Base-by-base conservation (phyloP, 257 asterid species). In the Penstemon eatonii region DNA sequence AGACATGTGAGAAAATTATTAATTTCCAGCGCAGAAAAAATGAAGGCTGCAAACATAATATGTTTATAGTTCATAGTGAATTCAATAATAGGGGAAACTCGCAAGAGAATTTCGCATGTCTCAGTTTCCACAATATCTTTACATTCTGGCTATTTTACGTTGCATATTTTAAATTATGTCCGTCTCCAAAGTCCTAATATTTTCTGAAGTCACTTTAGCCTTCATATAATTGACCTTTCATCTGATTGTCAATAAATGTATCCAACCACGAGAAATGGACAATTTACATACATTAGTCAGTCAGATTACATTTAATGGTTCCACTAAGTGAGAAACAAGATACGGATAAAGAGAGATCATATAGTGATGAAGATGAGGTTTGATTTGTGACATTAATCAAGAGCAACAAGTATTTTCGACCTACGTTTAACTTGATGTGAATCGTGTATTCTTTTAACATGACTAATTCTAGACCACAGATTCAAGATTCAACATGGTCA, bases 31-130 rank as follows among this genome's bases (percentile, higher is more conserved):
- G 45, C 63, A 19, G 4, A 25, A 62, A 50, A 33, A 49, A 60
- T 56, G 71, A 38, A 33, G 66, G 66, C 33, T 25, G 33, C 2
- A 25, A 25, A 25, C 2, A 66, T 12, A 11, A 18, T 13, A 10
- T 37, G 7, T 18, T 41, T 13, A 43, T 61, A 36, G n/a, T 49
- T 59, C 60, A 61, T 57, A 56, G 55, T 68, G 45, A 36, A 51
- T n/a, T 11, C 55, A 57, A 63, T 59, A 54, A 58, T 70, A 55
- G 40, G 50, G 64, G 42, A 70, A 53, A 43, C 53, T 38, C 56
- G 44, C 45, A 57, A 43, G 55, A 70, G 66, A 75, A 18, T 15
- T 25, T 59, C 54, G 56, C 47, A 37, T 5, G 56, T 46, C 50
- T 42, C 19, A 15, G 10, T 37, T 46, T 40, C 50, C 65, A 75